These are phyloP conservation scores for Echeveria elegans DNA, from an alignment of 164 flowering plant genomes.

Conservation along the genomic window DNA sequence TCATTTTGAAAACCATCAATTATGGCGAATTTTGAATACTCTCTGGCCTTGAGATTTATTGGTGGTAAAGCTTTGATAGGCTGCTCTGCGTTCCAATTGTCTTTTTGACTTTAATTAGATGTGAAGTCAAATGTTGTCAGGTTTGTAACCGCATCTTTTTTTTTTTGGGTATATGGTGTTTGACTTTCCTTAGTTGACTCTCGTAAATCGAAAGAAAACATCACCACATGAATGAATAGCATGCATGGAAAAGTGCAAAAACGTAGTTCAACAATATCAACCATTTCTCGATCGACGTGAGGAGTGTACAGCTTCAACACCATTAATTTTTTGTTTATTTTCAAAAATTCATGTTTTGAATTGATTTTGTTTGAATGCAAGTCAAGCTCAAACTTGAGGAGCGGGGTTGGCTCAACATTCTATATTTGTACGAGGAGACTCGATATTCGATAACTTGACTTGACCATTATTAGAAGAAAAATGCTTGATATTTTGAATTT, in stretches of 20 bases:
- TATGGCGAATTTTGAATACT: neutral
- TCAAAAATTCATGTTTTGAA: too few relatives aligned
- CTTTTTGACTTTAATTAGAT: neutral
- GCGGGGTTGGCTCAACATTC: too few relatives aligned
- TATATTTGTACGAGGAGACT: too few relatives aligned
- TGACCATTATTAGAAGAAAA: too few relatives aligned
- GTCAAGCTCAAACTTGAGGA: too few relatives aligned
- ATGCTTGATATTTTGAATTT: too few relatives aligned
- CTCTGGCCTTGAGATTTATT: neutral
- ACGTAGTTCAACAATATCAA: neutral
- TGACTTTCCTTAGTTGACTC: neutral
- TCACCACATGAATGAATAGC: neutral
- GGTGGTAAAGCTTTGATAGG: neutral
- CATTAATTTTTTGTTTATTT: too few relatives aligned
- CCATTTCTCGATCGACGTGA: neutral
- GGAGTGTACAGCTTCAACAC: neutral
- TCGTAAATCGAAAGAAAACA: neutral
- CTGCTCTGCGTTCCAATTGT: neutral
- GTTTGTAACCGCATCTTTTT: constrained; percentile 3
- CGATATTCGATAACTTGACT: too few relatives aligned
- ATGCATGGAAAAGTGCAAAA: neutral
- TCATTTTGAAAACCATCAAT: neutral
- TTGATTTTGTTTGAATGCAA: too few relatives aligned
- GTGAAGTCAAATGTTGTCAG: neutral
- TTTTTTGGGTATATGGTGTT: neutral